Evolutionary conservation across 192 early-diverging fungal genomes (phyloP).

Genomic region (Obelidium mucronatum): DNA sequence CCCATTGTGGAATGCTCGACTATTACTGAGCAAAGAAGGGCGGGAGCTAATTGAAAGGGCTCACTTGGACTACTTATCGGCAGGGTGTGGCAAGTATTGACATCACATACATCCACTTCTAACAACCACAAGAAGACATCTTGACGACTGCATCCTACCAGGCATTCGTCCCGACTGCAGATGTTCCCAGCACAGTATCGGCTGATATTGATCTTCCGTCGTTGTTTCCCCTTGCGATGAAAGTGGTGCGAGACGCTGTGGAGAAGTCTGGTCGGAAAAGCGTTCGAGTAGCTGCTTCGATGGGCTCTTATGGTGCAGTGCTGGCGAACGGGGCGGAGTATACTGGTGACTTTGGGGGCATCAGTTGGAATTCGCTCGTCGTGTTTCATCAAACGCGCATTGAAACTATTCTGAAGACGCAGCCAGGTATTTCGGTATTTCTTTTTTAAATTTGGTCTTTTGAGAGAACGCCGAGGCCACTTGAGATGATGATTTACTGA

Average conservation of each 20-base stretch:
- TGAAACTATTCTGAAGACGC: constrained; percentile 15
- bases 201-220: neutral
- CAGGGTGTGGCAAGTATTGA: constrained; percentile 5
- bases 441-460: neutral
- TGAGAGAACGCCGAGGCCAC: neutral
- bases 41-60: constrained; percentile 4
- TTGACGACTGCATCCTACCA: constrained; percentile 28
- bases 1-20: constrained; percentile 18
- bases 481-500: too few relatives aligned
- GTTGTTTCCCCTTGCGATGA: constrained; percentile 10
- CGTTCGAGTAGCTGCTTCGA: constrained; percentile 55
- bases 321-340: constrained; percentile 72
- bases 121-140: neutral
- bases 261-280: neutral
- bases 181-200: neutral
- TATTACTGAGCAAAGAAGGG: constrained; percentile 6
- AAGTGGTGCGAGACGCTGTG: neutral
- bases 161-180: constrained; percentile 21
- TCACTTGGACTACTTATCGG: constrained; percentile 6
- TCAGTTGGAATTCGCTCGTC: constrained; percentile 46
- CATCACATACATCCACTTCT: neutral
- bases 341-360: constrained; percentile 63
- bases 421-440: constrained; percentile 12
- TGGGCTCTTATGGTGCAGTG: constrained; percentile 73
- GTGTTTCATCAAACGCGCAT: constrained; percentile 65